Base-by-base conservation (phyloP, 345 rosid genomes). In the Toxicodendron radicans region DNA sequence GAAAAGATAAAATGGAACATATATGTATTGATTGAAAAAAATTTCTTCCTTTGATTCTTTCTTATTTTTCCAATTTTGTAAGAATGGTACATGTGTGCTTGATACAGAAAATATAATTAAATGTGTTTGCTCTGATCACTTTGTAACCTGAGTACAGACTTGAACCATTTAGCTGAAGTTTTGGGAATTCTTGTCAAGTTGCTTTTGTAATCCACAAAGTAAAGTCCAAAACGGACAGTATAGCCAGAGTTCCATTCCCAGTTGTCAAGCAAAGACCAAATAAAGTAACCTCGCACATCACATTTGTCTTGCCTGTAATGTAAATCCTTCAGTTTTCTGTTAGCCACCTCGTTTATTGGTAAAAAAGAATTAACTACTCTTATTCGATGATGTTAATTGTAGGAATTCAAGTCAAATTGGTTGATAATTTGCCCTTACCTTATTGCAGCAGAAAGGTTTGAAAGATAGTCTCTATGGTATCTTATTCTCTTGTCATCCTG, bases 201-300 rank as follows among this genome's bases (percentile, higher is more conserved):
- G 43, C 90, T 85, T 71, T 76, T 90, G 81, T 86, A 91, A 58
- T 95, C 97, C 46, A 92, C 91, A 75, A 80, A 87, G 79, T 95
- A 91, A 17, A 92, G 87, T 78, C 97, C 94, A 38, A 95, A 95
- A 59, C 97, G 81, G 16, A 95, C 97, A 0, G 97, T 92, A 74
- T 91, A 92, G 35, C 97, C 97, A 7, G 84, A 87, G 84, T 91
- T 95, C 99, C 99, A 92, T 73, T 95, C 99, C 97, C 93, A 92
- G 70, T 95, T 95, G 79, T 95, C 99, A 3, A 91, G 90, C 92
- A 92, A 80, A 18, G 97, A 92, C 99, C 97, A 92, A 17, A 83
- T 87, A 63, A 91, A 95, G 60, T 91, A 94, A 5, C 97, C 97
- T 2, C 86, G 86, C 7, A 92, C 79, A 32, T 92, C 78, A 23